Evolutionary conservation across 495 filamentous ascomycete genomes (phyloP).

Genomic region (Penicillium coprophilum): DNA sequence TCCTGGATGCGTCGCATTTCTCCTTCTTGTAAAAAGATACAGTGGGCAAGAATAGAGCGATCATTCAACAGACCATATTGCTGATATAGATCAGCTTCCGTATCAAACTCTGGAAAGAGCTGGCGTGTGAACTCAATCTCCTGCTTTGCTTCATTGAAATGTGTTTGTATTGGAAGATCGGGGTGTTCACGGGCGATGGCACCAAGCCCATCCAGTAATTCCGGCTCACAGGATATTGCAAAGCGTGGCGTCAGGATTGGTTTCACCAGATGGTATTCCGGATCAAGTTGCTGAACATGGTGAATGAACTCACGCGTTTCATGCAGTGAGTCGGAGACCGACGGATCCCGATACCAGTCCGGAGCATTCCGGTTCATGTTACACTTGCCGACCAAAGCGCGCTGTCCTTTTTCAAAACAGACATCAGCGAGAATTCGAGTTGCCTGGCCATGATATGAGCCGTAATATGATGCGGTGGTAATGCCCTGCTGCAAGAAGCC

Average conservation of each 20-base stretch:
- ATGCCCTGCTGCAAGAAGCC: slow-evolving; percentile 62
- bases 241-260: slow-evolving; percentile 65
- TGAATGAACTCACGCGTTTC: slow-evolving; percentile 55
- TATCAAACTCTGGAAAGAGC: slow-evolving; percentile 53
- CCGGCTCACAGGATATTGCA: slow-evolving; percentile 56
- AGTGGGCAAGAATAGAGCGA: slow-evolving; percentile 63
- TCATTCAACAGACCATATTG: slow-evolving; percentile 52
- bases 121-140: slow-evolving; percentile 53
- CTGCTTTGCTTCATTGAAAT: slow-evolving; percentile 60
- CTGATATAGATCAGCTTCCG: slow-evolving; percentile 57
- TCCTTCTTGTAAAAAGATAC: slow-evolving; percentile 55
- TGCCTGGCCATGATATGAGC: slow-evolving; percentile 56
- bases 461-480: slow-evolving; percentile 67
- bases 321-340: slow-evolving; percentile 45
- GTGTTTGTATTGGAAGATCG: slow-evolving; percentile 60
- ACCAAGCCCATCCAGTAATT: slow-evolving; percentile 54
- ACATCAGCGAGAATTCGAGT: slow-evolving; percentile 59
- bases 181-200: slow-evolving; percentile 48
- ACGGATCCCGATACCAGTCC: slow-evolving; percentile 56
- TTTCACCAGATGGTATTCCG: slow-evolving; percentile 40
- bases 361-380: slow-evolving; percentile 65
- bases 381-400: slow-evolving; percentile 65
- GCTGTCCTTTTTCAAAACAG: slow-evolving; percentile 57
- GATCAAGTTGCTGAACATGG: slow-evolving; percentile 36
- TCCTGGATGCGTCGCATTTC: slow-evolving; percentile 50